Percentiles rank a stretch among this genome's conserved stretches.
Conservation (phyloP, 1,284 basidiomycete species). For the Neonothopanus nambi region DNA sequence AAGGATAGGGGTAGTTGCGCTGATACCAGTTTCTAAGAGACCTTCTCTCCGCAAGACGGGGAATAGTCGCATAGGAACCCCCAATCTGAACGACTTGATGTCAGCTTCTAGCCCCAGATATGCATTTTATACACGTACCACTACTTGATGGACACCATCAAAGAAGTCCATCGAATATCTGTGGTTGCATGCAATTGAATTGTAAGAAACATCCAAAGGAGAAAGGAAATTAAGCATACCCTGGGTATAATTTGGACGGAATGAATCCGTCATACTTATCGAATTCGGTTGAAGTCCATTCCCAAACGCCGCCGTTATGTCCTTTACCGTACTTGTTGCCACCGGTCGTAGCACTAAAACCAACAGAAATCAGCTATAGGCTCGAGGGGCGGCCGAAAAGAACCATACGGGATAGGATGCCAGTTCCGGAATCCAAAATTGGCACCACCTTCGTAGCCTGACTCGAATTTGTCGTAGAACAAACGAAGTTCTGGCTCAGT, state of each 20-base stretch:
- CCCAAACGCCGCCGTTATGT: constrained; percentile 97
- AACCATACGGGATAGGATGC: constrained; percentile 82
- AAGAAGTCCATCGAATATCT: constrained; percentile 90
- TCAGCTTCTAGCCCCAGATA: constrained; percentile 4
- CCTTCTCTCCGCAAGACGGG: constrained; percentile 75
- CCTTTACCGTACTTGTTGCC: constrained; percentile 48
- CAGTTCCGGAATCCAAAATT: constrained; percentile 92
- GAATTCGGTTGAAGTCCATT: constrained; percentile 90
- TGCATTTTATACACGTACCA: constrained; percentile 53
- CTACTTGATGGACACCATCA: constrained; percentile 81
- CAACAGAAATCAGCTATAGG: not conserved
- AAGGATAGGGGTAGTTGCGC: constrained; percentile 47
- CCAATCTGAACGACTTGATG: constrained; percentile 60
- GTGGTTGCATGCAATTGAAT: constrained; percentile 1
- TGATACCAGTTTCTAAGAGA: constrained; percentile 84
- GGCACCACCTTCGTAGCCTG: constrained; percentile 70
- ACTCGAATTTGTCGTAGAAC: constrained; percentile 72
- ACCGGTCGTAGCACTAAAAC: constrained; percentile 61
- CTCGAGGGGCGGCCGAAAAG: not conserved
- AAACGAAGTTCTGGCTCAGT: constrained; percentile 86
- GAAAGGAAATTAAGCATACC: constrained; percentile 40
- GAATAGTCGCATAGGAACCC: constrained; percentile 87
- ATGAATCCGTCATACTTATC: constrained; percentile 76
- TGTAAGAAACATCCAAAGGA: not conserved
- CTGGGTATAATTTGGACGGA: constrained; percentile 80